Evolutionary conservation across 2,329 filamentous ascomycete genomes (phyloP).

Genomic region (Dactylellina drechsleri): DNA sequence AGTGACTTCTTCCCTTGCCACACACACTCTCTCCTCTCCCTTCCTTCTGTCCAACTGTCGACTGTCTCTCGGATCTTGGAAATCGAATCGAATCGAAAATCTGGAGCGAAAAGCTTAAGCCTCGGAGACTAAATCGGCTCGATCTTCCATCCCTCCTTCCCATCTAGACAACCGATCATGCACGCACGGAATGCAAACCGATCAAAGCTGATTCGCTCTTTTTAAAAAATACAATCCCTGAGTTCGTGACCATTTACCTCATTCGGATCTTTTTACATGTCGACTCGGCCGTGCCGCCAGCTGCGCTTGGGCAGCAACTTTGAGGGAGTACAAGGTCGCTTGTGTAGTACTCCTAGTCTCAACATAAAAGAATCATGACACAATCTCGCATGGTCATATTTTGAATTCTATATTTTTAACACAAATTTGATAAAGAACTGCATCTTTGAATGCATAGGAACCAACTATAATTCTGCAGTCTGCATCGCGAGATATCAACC

Average conservation of each 20-base stretch:
- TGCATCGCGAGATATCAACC: too few species aligned
- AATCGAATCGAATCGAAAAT: background rate
- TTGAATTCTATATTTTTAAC: too few species aligned
- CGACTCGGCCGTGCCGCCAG: too few species aligned
- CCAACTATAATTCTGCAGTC: background rate
- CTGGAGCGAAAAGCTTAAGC: background rate
- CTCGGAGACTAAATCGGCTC: background rate
- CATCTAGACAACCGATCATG: conserved; percentile 2
- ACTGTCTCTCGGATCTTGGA: background rate
- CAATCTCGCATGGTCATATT: too few species aligned
- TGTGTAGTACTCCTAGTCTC: too few species aligned
- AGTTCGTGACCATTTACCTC: conserved; percentile 9
- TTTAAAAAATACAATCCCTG: background rate
- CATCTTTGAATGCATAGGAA: background rate
- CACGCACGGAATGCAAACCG: conserved; percentile 21
- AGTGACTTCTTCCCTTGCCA: too few species aligned
- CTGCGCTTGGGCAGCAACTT: too few species aligned
- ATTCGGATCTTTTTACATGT: background rate
- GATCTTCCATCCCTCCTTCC: conserved; percentile 6
- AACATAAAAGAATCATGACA: too few species aligned
- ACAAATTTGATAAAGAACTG: background rate
- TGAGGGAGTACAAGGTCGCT: too few species aligned
- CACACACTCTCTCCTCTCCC: too few species aligned
- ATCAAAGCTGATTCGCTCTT: conserved; percentile 5
- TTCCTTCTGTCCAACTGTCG: too few species aligned